A percentile compares a stretch with the other conserved stretches of the same genome.
phyloP scores from a whole-genome alignment of 2,329 filamentous ascomycete species.

The Aspergillus persii region DNA sequence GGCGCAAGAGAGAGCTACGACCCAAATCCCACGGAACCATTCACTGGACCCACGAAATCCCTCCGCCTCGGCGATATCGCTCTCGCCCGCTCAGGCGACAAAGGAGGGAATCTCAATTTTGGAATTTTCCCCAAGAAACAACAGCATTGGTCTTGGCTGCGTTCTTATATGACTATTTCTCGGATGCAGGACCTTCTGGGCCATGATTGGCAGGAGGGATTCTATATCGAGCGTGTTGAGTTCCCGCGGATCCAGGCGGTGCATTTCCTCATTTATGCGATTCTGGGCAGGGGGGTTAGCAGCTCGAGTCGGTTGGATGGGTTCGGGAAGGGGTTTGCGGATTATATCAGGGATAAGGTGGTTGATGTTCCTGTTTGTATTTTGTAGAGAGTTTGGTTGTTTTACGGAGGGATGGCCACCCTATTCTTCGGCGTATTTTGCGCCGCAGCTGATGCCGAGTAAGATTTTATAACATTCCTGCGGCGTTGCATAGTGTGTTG shows the following conservation, averaged over 20 bases:
- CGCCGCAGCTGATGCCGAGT: too few species aligned
- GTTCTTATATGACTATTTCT: slow-evolving; percentile 39
- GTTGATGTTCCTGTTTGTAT: slow-evolving; percentile 39
- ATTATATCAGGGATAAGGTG: slow-evolving; percentile 49
- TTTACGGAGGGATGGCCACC: too few species aligned
- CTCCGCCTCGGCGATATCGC: slow-evolving; percentile 43
- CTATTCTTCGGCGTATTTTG: too few species aligned
- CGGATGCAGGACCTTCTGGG: slow-evolving; percentile 43
- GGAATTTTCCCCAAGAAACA: slow-evolving; percentile 36
- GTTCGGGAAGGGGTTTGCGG: slow-evolving; percentile 54
- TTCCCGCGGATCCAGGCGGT: slow-evolving; percentile 47
- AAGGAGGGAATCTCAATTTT: slow-evolving; percentile 43
- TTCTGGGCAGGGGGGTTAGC: slow-evolving; percentile 48
- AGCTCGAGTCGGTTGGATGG: slow-evolving; percentile 49
- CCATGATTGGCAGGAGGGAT: slow-evolving; percentile 45
- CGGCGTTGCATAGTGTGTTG: too few species aligned
- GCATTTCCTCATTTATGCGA: slow-evolving; percentile 52
- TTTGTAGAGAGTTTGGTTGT: background rate
- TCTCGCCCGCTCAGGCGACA: slow-evolving; percentile 45
- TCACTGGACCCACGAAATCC: slow-evolving; percentile 22
- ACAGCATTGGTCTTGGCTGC: slow-evolving; percentile 36
- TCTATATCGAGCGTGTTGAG: slow-evolving; percentile 49
- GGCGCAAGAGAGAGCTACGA: slow-evolving; percentile 18
- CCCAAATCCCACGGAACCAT: slow-evolving; percentile 21
- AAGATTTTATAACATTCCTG: too few species aligned